These are phyloP conservation scores for Colletotrichum agaves DNA, from an alignment of 2,329 filamentous ascomycete genomes.

Conservation along the genomic window DNA sequence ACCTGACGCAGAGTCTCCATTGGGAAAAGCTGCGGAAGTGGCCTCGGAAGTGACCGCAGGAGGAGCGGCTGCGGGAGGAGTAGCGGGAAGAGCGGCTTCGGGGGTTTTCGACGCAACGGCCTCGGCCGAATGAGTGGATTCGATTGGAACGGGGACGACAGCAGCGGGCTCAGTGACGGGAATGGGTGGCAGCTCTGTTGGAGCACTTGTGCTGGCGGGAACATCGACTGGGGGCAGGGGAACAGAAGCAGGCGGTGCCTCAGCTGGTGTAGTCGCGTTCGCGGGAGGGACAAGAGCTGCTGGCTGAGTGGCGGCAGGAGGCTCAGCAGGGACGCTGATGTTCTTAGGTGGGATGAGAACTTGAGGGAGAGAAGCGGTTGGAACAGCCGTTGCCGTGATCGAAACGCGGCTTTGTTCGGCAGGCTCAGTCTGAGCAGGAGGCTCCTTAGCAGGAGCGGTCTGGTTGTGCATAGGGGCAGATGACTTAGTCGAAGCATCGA, in stretches of 20 bases:
- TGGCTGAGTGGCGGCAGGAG: not conserved
- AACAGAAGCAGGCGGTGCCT: not conserved
- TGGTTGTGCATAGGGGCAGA: conserved; percentile 19
- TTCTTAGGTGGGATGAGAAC: conserved; percentile 2
- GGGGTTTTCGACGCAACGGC: not conserved
- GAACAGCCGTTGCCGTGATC: conserved; percentile 29
- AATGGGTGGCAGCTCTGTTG: conserved; percentile 3
- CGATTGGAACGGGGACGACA: conserved; percentile 6
- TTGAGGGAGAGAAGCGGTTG: conserved; percentile 4
- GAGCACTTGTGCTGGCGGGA: conserved; percentile 5
- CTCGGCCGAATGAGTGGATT: conserved; percentile 1
- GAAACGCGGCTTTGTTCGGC: conserved; percentile 18
- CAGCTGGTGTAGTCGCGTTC: not conserved
- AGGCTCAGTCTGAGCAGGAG: not conserved
- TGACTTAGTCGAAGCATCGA: not conserved
- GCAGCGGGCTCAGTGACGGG: conserved; percentile 16
- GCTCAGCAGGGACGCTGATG: not conserved
- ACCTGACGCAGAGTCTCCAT: not conserved
- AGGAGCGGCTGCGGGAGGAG: not conserved
- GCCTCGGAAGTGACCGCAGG: not conserved
- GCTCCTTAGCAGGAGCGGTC: not conserved
- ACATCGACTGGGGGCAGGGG: not conserved
- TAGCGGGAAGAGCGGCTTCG: not conserved
- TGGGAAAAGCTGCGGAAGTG: not conserved
- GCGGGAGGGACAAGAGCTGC: not conserved